Conservation (phyloP, 2,329 filamentous ascomycete species). For the Xylaria sp. region DNA sequence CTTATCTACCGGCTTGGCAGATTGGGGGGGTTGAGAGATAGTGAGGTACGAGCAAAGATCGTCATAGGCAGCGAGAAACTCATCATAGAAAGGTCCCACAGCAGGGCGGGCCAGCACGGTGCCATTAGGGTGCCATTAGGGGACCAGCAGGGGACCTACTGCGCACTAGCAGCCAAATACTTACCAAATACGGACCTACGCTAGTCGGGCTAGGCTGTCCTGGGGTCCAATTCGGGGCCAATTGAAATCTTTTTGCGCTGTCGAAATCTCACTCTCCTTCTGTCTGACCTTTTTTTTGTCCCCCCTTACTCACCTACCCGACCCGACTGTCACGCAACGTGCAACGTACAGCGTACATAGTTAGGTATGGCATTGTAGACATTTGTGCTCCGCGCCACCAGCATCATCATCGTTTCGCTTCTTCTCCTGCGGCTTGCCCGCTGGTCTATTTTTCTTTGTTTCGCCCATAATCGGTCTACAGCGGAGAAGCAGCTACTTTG, state of each 20-base stretch:
- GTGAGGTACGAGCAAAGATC: slow-evolving; percentile 27
- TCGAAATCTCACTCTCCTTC: slow-evolving; percentile 28
- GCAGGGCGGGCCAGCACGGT: neutral
- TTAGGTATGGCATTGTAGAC: slow-evolving; percentile 35
- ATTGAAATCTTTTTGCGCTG: slow-evolving; percentile 33
- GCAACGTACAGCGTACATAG: neutral
- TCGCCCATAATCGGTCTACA: slow-evolving; percentile 32
- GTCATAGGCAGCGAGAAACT: slow-evolving; percentile 29
- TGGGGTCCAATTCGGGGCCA: slow-evolving; percentile 16
- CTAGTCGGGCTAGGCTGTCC: slow-evolving; percentile 2
- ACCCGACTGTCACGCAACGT: neutral
- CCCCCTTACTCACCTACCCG: slow-evolving; percentile 12
- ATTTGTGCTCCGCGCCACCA: slow-evolving; percentile 13
- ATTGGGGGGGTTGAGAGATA: slow-evolving; percentile 34
- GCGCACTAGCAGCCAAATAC: neutral
- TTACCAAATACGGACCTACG: slow-evolving; percentile 8
- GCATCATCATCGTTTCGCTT: slow-evolving; percentile 22
- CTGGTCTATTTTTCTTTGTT: slow-evolving; percentile 36
- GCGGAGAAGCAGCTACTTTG: slow-evolving; percentile 9
- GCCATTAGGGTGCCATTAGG: neutral
- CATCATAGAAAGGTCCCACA: slow-evolving; percentile 22
- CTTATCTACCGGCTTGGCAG: slow-evolving; percentile 48
- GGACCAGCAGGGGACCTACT: too few relatives aligned
- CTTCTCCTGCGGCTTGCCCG: slow-evolving; percentile 38
- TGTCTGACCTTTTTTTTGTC: slow-evolving; percentile 19